These are phyloP conservation scores for Backusella tuberculispora DNA, from an alignment of 192 early-diverging fungal genomes.

Conservation along the genomic window DNA sequence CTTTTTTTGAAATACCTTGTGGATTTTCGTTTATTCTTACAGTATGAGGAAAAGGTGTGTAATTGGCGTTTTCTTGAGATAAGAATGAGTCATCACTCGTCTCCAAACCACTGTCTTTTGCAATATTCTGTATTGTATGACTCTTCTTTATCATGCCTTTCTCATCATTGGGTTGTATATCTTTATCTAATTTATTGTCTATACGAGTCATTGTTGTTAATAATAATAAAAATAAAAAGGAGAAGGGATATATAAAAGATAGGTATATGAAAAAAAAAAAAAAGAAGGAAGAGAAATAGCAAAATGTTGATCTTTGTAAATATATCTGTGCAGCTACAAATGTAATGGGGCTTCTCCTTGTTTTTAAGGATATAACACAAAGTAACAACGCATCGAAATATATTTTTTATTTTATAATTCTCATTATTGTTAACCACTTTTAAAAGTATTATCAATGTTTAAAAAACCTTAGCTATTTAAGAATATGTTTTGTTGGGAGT, in stretches of 20 bases:
- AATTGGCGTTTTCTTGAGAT: background rate
- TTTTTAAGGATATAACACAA: background rate
- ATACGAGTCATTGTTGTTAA: no score
- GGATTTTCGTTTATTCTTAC: background rate
- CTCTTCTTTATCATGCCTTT: background rate
- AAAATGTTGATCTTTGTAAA: slow-evolving; percentile 6
- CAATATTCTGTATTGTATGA: background rate
- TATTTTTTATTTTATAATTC: background rate
- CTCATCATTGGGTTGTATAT: background rate
- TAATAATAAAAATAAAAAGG: no score
- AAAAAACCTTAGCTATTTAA: no score
- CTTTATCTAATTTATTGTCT: background rate
- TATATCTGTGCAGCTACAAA: background rate
- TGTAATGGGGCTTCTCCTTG: background rate
- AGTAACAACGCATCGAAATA: background rate
- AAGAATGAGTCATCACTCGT: background rate
- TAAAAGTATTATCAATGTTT: no score
- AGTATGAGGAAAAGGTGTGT: slow-evolving; percentile 2
- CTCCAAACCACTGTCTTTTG: background rate
- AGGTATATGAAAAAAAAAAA: no score
- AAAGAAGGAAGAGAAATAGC: background rate
- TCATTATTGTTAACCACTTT: background rate
- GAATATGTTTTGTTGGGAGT: no score
- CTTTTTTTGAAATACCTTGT: slow-evolving; percentile 12
- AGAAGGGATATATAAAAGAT: no score